Base-by-base conservation (phyloP, 202 grass and related monocot species). In the Brachypodium distachyon region DNA sequence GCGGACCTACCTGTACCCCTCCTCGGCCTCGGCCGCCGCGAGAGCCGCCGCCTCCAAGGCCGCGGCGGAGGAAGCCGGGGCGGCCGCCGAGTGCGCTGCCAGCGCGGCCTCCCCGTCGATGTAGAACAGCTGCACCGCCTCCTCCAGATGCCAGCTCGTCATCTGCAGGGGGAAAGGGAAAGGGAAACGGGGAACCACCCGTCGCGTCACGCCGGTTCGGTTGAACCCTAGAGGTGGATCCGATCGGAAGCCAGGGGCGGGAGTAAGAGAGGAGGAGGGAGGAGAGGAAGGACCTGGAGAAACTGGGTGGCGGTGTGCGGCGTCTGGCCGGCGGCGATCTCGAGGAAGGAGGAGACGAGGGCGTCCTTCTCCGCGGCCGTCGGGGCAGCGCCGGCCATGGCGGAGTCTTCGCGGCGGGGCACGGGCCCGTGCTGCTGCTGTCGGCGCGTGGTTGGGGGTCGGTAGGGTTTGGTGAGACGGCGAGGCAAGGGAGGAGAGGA, bases 81-180 rank as follows among this genome's bases (percentile, higher is more conserved):
- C 70, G 3, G 78, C n/a, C 23, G 77, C n/a, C 23, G 77, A 53
- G 22, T 77, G 77, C 61, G 89, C 44, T 4, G 87, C 19, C 12
- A 80, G 70, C 46, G 87, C 89, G 13, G 78, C 66, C 49, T 98
- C 96, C 36, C 87, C 88, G 41, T 93, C 83, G 25, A 92, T 87
- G 73, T 92, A 99, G 77, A 99, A 99, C 0, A 99, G 81, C 78
- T 99, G 96, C 40, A 95, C 13, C 26, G 96, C 96, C 80, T 95
- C 96, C n/a, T 99, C 96, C 19, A 95, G 77, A 76, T 93, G 87
- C 96, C 96, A 99, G 61, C 82, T 86, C 32, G 96, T 82, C 53
- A 91, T 91, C 96, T 99, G 82, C 12, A 6, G 22, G 75, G 78
- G 7, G n/a, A n/a, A n/a, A n/a, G n/a, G n/a, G n/a, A n/a, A n/a